A percentile compares a stretch with the other conserved stretches of the same genome.
These are phyloP conservation scores for Perkinsus olseni DNA, from an alignment of 169 alveolate genomes.

Conservation along the genomic window DNA sequence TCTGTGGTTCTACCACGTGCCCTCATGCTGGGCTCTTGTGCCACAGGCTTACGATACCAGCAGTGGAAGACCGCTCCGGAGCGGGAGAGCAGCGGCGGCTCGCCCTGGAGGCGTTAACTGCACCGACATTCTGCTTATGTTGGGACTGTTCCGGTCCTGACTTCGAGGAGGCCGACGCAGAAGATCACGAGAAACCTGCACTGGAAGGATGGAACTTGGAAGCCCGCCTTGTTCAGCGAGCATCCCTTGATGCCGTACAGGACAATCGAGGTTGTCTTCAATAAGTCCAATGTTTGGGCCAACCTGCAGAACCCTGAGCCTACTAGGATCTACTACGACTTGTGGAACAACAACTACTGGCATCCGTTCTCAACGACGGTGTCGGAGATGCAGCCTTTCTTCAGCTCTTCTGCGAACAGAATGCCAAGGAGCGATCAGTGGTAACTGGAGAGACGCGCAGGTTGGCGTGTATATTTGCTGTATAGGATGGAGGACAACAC, in stretches of 20 bases:
- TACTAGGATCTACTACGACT: slow-evolving; percentile 23
- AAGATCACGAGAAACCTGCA: not conserved
- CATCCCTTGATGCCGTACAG: slow-evolving; percentile 21
- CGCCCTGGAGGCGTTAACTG: not conserved
- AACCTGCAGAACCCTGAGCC: slow-evolving; percentile 25
- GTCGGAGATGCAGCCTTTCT: not conserved
- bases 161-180: not conserved
- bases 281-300: slow-evolving; percentile 28
- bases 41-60: too few relatives aligned
- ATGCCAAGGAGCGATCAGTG: not conserved
- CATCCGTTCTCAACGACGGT: not conserved
- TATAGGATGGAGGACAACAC: not conserved
- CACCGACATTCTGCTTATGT: not conserved
- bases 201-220: not conserved
- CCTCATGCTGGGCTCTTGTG: too few relatives aligned
- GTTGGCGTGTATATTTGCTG: not conserved
- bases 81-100: too few relatives aligned
- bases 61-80: too few relatives aligned
- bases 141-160: not conserved
- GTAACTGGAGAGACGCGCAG: not conserved
- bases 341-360: slow-evolving; percentile 24
- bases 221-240: not conserved
- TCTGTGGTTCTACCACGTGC: too few relatives aligned
- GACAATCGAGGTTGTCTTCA: slow-evolving; percentile 24
- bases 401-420: not conserved